Percentiles rank a stretch among this genome's conserved stretches.
These are phyloP conservation scores for Boletus sensibilis DNA, from an alignment of 768 basidiomycete species.

Conservation along the genomic window DNA sequence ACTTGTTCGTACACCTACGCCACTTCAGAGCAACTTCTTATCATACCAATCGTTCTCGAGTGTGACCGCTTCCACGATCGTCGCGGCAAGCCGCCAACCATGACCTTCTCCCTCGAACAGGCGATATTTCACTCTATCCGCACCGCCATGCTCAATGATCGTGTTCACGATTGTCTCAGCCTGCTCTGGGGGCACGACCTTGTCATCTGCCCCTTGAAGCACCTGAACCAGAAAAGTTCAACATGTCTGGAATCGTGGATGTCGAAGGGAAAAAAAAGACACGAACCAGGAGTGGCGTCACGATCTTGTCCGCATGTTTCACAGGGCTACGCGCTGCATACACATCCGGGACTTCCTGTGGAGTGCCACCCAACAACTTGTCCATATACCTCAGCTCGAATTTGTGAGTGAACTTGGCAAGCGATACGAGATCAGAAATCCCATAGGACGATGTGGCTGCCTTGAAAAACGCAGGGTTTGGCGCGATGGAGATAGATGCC, in stretches of 20 bases:
- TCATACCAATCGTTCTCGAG: slow-evolving; percentile 39
- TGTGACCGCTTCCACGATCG: slow-evolving; percentile 36
- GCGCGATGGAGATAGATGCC: slow-evolving; percentile 42
- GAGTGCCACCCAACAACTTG: slow-evolving; percentile 62
- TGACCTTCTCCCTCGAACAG: slow-evolving; percentile 47
- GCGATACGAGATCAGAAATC: slow-evolving; percentile 56
- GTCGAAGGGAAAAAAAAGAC: too few species aligned
- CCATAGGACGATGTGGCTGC: slow-evolving; percentile 69
- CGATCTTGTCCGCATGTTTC: slow-evolving; percentile 59
- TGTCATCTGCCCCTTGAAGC: slow-evolving; percentile 64
- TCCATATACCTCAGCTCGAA: slow-evolving; percentile 60
- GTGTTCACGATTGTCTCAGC: slow-evolving; percentile 38
- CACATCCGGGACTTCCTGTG: slow-evolving; percentile 51
- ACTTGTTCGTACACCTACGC: neutral
- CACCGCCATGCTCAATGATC: slow-evolving; percentile 19
- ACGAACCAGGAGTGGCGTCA: slow-evolving; percentile 59
- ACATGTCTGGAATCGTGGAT: neutral
- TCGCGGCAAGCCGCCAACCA: slow-evolving; percentile 38
- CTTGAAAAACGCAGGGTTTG: slow-evolving; percentile 47
- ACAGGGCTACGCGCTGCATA: slow-evolving; percentile 64
- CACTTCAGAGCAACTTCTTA: slow-evolving; percentile 5
- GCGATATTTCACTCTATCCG: slow-evolving; percentile 34
- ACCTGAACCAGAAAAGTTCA: slow-evolving; percentile 42
- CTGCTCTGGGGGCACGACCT: slow-evolving; percentile 67
- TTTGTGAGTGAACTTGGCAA: slow-evolving; percentile 70